These are phyloP conservation scores for Jimgerdemannia lactiflua DNA, from an alignment of 192 early-diverging fungal genomes.

Conservation along the genomic window DNA sequence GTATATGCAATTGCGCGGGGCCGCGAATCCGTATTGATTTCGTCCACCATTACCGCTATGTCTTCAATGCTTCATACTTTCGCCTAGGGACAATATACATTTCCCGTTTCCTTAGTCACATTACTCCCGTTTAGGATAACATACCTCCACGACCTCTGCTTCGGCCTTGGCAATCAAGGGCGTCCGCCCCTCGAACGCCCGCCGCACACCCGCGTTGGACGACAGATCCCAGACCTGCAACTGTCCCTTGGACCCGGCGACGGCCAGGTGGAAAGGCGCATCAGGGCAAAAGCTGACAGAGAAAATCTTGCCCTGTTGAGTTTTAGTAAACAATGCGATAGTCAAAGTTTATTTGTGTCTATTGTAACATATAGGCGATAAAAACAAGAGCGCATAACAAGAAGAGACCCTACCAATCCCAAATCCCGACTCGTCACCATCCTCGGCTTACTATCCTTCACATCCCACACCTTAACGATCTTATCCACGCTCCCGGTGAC, in stretches of 20 bases:
- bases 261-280: slow-evolving; percentile 84
- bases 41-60: too few relatives aligned
- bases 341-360: neutral
- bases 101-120: slow-evolving; percentile 10
- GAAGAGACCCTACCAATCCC: slow-evolving; percentile 54
- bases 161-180: neutral
- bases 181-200: slow-evolving; percentile 51
- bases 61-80: neutral
- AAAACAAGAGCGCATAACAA: neutral
- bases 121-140: neutral
- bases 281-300: slow-evolving; percentile 85
- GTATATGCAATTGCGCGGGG: too few relatives aligned
- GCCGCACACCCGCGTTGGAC: slow-evolving; percentile 79
- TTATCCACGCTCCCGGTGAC: slow-evolving; percentile 93
- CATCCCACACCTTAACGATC: slow-evolving; percentile 92
- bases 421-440: slow-evolving; percentile 87
- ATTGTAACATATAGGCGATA: neutral
- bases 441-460: slow-evolving; percentile 67
- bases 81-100: neutral
- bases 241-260: slow-evolving; percentile 88
- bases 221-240: slow-evolving; percentile 92
- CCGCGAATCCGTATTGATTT: neutral
- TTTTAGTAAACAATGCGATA: slow-evolving; percentile 10
- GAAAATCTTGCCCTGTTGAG: slow-evolving; percentile 71
- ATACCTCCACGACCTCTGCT: neutral